These are phyloP conservation scores for Phialemoniopsis sp. DNA, from an alignment of 2,329 filamentous ascomycete genomes.

Conservation along the genomic window DNA sequence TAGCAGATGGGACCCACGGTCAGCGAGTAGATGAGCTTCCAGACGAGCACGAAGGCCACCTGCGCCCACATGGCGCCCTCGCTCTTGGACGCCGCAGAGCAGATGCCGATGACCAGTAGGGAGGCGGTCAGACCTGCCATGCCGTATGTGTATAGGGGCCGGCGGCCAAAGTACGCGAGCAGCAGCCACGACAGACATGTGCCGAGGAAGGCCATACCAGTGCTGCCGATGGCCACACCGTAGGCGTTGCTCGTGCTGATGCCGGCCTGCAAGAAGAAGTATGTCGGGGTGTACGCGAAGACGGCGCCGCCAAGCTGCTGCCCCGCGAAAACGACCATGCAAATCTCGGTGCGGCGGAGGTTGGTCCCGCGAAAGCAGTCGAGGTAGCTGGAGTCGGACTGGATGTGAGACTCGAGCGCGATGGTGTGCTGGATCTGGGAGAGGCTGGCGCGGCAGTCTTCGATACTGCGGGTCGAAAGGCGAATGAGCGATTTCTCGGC, in stretches of 20 bases:
- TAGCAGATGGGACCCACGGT: slow-evolving; percentile 43
- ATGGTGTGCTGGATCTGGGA: slow-evolving; percentile 40
- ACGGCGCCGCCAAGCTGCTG: slow-evolving; percentile 26
- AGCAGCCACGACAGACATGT: slow-evolving; percentile 34
- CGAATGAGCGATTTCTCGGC: slow-evolving; percentile 14
- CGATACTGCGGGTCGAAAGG: slow-evolving; percentile 13
- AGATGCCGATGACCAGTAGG: slow-evolving; percentile 33
- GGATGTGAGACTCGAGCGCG: slow-evolving; percentile 33
- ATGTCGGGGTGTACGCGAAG: slow-evolving; percentile 35
- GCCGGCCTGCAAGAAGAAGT: slow-evolving; percentile 30
- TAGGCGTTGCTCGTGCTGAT: slow-evolving; percentile 22
- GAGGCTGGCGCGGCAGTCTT: slow-evolving; percentile 35
- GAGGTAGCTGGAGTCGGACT: slow-evolving; percentile 33
- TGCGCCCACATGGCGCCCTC: slow-evolving; percentile 33
- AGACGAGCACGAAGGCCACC: slow-evolving; percentile 37
- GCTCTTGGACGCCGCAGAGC: slow-evolving; percentile 25
- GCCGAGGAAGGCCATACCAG: slow-evolving; percentile 28
- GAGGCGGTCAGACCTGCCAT: slow-evolving; percentile 27
- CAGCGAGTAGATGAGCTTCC: slow-evolving; percentile 38
- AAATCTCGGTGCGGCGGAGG: slow-evolving; percentile 37
- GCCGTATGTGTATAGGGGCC: slow-evolving; percentile 32
- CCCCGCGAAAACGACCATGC: slow-evolving; percentile 26
- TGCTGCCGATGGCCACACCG: slow-evolving; percentile 25
- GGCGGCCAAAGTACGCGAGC: slow-evolving; percentile 30
- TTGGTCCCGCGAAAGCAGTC: slow-evolving; percentile 44